Evolutionary conservation across 2,329 filamentous ascomycete species (phyloP), one percentile per base, ranked within the genome.

Genomic region (Thelonectria olida): DNA sequence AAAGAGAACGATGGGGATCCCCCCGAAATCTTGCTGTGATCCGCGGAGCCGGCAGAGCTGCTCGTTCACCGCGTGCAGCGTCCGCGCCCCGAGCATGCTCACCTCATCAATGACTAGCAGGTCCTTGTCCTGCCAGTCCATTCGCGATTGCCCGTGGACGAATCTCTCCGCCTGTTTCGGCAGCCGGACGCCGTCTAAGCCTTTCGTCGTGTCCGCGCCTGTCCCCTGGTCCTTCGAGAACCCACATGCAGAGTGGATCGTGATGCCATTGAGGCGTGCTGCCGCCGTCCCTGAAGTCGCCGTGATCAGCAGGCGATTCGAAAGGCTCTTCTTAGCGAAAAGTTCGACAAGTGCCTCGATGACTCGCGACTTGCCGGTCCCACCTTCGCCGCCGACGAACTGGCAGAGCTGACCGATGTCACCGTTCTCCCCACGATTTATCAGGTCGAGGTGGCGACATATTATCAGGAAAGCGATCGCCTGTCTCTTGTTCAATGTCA

Each of bases 201-300:
- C n/a, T n/a, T n/a, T n/a, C n/a, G n/a, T n/a, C 34, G 15, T 19
- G 25, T 49, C 45, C 34, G 25, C 22, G 45, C 45, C 31, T 10
- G 15, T 7, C 6, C 25, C 52, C 45, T 38, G 36, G 38, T 63
- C 55, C 20, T 59, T 59, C 2, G 60, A 50, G 56, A 60, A 56
- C 2, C 49, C 36, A 13, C 54, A 64, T 38, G 54, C 58, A 7
- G 58, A 62, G 31, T 62, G 54, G 38, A 62, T 59, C 7, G 62
- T 61, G 41, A 62, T 62, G 19, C 60, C 58, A 36, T 59, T 56
- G 34, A 62, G 58, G 9, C n/a, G 23, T 39, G 54, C 58, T 22
- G 54, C 58, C 1, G 58, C 51, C 0, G 58, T 59, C 13, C 27
- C 54, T 10, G 41, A 59, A 4, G 56, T 54, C 15, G 56, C 56